A percentile compares a stretch with the other conserved stretches of the same genome.
Evolutionary conservation across 805 yeast genomes (phyloP).

Genomic region (Spencermartinsiella europaea): DNA sequence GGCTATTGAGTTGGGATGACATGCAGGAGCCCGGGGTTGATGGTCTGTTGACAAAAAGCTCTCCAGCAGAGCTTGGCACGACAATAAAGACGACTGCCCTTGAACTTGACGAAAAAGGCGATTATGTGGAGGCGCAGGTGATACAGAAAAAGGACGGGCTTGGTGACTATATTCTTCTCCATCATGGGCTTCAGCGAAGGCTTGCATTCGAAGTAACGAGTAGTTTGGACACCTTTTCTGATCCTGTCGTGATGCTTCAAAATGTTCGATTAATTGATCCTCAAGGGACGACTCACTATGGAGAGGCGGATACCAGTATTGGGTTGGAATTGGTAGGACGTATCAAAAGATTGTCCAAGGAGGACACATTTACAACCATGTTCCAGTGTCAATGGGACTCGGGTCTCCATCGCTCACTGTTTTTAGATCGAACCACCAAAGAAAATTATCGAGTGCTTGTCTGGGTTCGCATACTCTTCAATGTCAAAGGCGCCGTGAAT

Average conservation of each 20-base stretch:
- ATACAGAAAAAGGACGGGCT: not conserved
- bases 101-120: slow-evolving; percentile 15
- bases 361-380: not conserved
- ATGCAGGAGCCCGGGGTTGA: slow-evolving; percentile 18
- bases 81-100: slow-evolving; percentile 2
- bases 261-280: slow-evolving; percentile 11
- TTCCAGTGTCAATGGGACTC: slow-evolving; percentile 10
- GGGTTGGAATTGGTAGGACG: not conserved
- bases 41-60: not conserved
- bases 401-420: slow-evolving; percentile 7
- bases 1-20: slow-evolving; percentile 17
- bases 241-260: slow-evolving; percentile 1
- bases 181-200: slow-evolving; percentile 18
- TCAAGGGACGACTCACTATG: slow-evolving; percentile 7
- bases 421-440: slow-evolving; percentile 7
- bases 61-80: not conserved
- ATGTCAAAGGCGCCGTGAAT: not conserved
- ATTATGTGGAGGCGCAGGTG: slow-evolving; percentile 7
- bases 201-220: slow-evolving; percentile 3
- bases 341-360: not conserved
- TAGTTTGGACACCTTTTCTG: not conserved
- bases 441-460: slow-evolving; percentile 3
- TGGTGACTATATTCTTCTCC: slow-evolving; percentile 5
- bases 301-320: not conserved
- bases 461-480: not conserved